Evolutionary conservation across 768 basidiomycete species (phyloP).

Genomic region (Tricholoma sp.): DNA sequence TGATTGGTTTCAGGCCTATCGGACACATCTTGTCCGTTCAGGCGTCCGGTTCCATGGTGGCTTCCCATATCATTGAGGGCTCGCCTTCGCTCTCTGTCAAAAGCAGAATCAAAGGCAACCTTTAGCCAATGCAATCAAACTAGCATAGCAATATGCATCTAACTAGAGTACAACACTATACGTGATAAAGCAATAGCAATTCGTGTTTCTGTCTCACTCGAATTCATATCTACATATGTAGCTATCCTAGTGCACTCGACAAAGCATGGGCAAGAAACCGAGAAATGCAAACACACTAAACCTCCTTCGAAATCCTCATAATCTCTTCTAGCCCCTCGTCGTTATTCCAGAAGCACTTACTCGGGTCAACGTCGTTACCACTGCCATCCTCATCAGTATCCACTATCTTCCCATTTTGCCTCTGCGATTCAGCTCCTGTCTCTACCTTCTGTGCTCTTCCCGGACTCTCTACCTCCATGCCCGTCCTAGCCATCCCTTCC

Average conservation of each 20-base stretch:
- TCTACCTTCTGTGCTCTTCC: conserved; percentile 31
- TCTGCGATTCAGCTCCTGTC: conserved; percentile 11
- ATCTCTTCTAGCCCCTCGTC: conserved; percentile 78
- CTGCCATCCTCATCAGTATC: conserved; percentile 12
- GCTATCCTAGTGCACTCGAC: background rate
- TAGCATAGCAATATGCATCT: too few relatives aligned
- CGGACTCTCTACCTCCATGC: conserved; percentile 13
- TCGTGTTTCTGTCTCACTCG: background rate
- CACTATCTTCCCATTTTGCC: conserved; percentile 3
- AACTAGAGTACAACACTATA: too few relatives aligned
- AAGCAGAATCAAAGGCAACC: too few relatives aligned
- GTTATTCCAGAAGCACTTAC: conserved; percentile 56
- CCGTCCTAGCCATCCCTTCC: conserved; percentile 10
- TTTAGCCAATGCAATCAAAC: too few relatives aligned
- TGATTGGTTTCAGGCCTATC: too few relatives aligned
- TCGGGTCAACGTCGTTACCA: conserved; percentile 12
- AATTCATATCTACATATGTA: background rate
- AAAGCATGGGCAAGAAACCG: background rate
- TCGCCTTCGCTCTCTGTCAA: too few relatives aligned
- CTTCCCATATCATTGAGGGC: too few relatives aligned
- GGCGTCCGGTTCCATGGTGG: too few relatives aligned
- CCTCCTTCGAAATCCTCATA: conserved; percentile 57
- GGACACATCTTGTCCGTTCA: too few relatives aligned
- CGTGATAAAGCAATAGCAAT: too few relatives aligned
- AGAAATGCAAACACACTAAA: background rate